These are phyloP conservation scores for Fusarium keratoplasticum DNA, from an alignment of 2,329 filamentous ascomycete genomes.

Conservation along the genomic window DNA sequence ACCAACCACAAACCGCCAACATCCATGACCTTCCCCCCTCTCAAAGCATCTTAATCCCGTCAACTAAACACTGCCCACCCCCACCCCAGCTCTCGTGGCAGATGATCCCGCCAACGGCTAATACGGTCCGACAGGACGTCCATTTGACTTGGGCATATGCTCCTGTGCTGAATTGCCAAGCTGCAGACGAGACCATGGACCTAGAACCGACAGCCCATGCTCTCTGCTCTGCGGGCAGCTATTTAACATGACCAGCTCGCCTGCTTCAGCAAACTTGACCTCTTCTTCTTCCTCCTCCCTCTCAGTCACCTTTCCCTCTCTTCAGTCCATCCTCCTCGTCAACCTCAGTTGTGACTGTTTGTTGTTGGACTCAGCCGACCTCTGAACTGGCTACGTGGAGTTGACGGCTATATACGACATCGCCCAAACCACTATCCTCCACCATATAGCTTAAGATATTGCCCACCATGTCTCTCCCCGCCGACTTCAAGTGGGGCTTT, in stretches of 20 bases:
- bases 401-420: neutral
- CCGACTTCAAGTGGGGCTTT: slow-evolving; percentile 83
- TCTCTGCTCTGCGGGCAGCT: slow-evolving; percentile 18
- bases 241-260: slow-evolving; percentile 43
- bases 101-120: slow-evolving; percentile 57
- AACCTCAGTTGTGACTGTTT: slow-evolving; percentile 10
- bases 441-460: neutral
- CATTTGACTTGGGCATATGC: slow-evolving; percentile 25
- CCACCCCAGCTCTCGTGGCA: slow-evolving; percentile 37
- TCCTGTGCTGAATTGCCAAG: slow-evolving; percentile 16
- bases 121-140: slow-evolving; percentile 60
- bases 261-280: slow-evolving; percentile 15
- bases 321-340: neutral
- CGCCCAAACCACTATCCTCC: neutral
- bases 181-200: slow-evolving; percentile 14
- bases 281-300: slow-evolving; percentile 3
- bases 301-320: neutral
- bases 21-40: slow-evolving; percentile 6
- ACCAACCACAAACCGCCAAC: slow-evolving; percentile 18
- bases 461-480: slow-evolving; percentile 61
- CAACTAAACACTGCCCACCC: slow-evolving; percentile 6
- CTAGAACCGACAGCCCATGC: slow-evolving; percentile 28
- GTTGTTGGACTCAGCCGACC: neutral
- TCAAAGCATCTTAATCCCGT: slow-evolving; percentile 26
- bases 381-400: slow-evolving; percentile 1